Conservation (phyloP, 208 protist genomes). For the Trypanosomatidae sp. region DNA sequence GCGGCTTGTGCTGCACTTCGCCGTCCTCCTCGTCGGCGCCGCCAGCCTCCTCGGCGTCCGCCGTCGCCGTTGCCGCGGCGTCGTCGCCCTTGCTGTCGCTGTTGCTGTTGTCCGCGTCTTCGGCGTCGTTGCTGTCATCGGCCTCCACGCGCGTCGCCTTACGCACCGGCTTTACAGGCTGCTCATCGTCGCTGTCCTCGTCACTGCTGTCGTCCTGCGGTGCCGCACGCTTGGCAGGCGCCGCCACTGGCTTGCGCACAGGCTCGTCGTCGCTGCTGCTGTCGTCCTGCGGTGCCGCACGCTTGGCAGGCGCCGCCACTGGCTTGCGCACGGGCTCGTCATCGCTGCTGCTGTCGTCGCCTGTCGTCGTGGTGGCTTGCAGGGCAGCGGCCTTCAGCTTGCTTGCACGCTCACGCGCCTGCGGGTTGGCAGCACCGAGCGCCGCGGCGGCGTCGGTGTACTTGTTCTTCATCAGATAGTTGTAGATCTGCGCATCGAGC, state of each 20-base stretch:
- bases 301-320: slow-evolving; percentile 28
- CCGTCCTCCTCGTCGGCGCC: slow-evolving; percentile 26
- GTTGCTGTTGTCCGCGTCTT: slow-evolving; percentile 14
- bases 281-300: slow-evolving; percentile 4
- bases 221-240: slow-evolving; percentile 30
- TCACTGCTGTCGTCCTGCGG: slow-evolving; percentile 13
- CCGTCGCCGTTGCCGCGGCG: slow-evolving; percentile 33
- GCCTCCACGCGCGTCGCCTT: slow-evolving; percentile 42
- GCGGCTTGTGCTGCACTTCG: slow-evolving; percentile 7
- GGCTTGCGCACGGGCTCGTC: slow-evolving; percentile 35
- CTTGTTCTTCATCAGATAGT: slow-evolving; percentile 59
- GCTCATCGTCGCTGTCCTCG: slow-evolving; percentile 30
- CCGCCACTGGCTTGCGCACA: slow-evolving; percentile 20
- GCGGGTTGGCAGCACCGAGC: slow-evolving; percentile 53
- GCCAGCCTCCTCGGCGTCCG: slow-evolving; percentile 21
- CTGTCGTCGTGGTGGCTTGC: slow-evolving; percentile 12
- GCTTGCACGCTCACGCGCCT: slow-evolving; percentile 3
- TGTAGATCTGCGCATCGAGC: slow-evolving; percentile 77
- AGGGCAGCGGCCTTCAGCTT: slow-evolving; percentile 15
- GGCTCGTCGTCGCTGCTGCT: slow-evolving; percentile 27
- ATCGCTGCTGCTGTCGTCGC: slow-evolving; percentile 12
- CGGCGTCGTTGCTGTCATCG: slow-evolving; percentile 22
- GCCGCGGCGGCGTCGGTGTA: slow-evolving; percentile 57
- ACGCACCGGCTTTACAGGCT: slow-evolving; percentile 38
- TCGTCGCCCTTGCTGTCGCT: slow-evolving; percentile 23